Base-by-base conservation (phyloP, 352 stramenopile genomes). In the Pythium aristosporum region DNA sequence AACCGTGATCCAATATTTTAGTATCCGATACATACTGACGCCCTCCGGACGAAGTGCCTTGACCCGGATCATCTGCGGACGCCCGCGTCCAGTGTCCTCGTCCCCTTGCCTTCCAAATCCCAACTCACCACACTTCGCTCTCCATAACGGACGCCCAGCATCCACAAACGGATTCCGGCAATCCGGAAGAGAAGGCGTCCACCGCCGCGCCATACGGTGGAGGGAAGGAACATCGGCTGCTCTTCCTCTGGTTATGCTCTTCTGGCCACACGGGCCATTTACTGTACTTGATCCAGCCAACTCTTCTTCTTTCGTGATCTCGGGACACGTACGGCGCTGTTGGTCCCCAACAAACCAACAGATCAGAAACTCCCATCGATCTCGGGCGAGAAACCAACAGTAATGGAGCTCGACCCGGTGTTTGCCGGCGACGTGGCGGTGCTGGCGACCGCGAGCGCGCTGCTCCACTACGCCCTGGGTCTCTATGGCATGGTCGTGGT, bases 381-480 rank as follows among this genome's bases (percentile, higher is more conserved):
- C 36, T 21, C 37, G 25, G 25, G 25, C 41, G 13, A 44, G 47
- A 18, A 32, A 20, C 59, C 13, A 34, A 9, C 32, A 25, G n/a
- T 25, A 44, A 54, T 46, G 48, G 37, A 37, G 18, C 18, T 62
- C 43, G 65, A 76, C 82, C 46, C 73, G 13, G 43, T 28, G 10
- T 52, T 78, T 71, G 77, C 89, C 52, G 58, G 63, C 43, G 83
- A 92, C 55, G 52, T 92, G 20, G 80, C 83, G 50, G 67, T 86
- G 21, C 65, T 92, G 15, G 76, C 81, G 10, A 63, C 68, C 43
- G 63, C 85, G 28, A 86, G 71, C 52, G 81, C 81, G 32, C 72
- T 84, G n/a, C 74, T 89, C 37, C 83, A 91, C 67, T 89, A 84
- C 62, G 73, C 84, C 6, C 57, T 90, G 34, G 83, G 83, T 1